Evolutionary conservation across 2,329 filamentous ascomycete genomes (phyloP), one percentile per base, ranked within the genome.

Genomic region (Aspergillus piperis): DNA sequence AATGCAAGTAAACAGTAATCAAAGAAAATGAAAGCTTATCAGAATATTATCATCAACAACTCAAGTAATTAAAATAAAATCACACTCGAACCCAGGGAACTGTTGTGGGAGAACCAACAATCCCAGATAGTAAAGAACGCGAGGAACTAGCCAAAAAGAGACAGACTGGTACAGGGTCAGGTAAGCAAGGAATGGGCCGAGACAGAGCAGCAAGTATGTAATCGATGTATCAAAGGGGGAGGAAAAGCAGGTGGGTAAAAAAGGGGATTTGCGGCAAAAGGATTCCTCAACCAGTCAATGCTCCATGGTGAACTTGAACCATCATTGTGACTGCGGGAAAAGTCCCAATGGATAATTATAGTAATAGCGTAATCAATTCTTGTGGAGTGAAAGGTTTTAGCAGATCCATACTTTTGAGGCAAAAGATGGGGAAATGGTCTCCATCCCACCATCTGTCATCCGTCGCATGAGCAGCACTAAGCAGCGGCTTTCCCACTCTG

Each of bases 181-280:
- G 56, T 62, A 59, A 59, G 60, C 61, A 58, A 60, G 58, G 58
- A 58, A 54, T 39, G 55, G 55, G 50, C 52, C 36, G 60, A 53
- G 32, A 17, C 39, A 41, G 17, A 50, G 47, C 17, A 50, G 19
- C 53, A 55, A 27, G 39, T 55, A 55, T 55, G 53, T 55, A 39
- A 55, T 44, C 39, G 53, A 47, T 47, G 53, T 42, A 47, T 55
- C 53, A 25, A 39, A 58, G 17, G 27, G 50, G 13, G 48, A 23
- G 4, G 44, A 42, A 58, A 53, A 38, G 32, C 32, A 51, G 49
- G 49, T 39, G 39, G 17, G 50, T 32, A 32, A 47, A 36, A 50
- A 50, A 27, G 25, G 47, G 47, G 30, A 50, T 50, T 30, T 25
- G 15, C 47, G 47, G 25, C 47, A 50, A 27, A n/a, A 32, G 47